Evolutionary conservation across 1,139 yeast species (phyloP), one percentile per base, ranked within the genome.

Genomic region (Meyerozyma guilliermondii): DNA sequence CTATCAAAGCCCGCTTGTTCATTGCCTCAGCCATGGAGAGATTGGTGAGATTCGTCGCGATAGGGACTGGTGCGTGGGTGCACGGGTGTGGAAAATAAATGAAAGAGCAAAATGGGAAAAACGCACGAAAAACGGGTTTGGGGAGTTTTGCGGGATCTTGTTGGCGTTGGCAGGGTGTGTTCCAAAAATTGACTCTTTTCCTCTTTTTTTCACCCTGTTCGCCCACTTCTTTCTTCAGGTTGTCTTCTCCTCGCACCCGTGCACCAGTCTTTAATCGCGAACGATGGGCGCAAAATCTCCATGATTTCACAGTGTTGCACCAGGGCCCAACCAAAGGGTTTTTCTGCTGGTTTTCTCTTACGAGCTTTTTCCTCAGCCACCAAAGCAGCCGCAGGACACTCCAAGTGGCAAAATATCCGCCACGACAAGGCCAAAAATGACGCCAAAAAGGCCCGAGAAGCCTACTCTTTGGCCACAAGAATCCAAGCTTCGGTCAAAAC

Each of bases 361-460:
- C 20, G 36, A 7, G 10, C 30, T 11, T 49, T 64, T 35, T 58
- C 58, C 36, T 41, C 53, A 13, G 39, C 51, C 18, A 7, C 46
- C 2, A 6, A 40, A 1, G 24, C 42, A 5, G 42, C 49, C 7
- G 80, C 84, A 0, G 96, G 98, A 1, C 98, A 92, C 62, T 84
- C 87, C 35, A 92, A 91, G 63, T 92, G 98, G 98, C 87, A 95
- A 37, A 88, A 87, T 42, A 92, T 92, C 51, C 83, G 89, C 57
- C 97, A 89, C 56, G 95, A 87, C 59, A 92, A 92, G 65, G 95
- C 95, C 44, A 87, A 88, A 50, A 88, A 89, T 57, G 98, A 92
- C 63, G 87, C 91, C 13, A 80, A 78, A 48, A 79, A 80, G 55
- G 82, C 88, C 44, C 78, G 81, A 46, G 72, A 81, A 41, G 83